Evolutionary conservation across 2,329 filamentous ascomycete genomes (phyloP).

Genomic region (Aspergillus aculeatinus): DNA sequence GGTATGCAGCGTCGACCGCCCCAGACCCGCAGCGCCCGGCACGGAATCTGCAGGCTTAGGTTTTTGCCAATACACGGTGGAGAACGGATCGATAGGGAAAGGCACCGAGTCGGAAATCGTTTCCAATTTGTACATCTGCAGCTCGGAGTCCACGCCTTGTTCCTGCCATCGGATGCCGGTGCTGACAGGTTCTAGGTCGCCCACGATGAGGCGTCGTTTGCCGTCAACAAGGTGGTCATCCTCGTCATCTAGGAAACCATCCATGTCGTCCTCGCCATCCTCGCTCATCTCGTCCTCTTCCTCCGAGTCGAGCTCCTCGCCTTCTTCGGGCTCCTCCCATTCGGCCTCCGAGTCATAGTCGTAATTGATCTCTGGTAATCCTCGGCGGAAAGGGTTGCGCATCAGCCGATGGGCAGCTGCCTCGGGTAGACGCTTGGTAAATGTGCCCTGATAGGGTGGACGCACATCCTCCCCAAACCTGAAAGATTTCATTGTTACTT

Average conservation of each 20-base stretch:
- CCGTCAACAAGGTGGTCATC: conserved; percentile 62
- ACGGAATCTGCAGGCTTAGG: conserved; percentile 28
- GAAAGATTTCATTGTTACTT: conserved; percentile 58
- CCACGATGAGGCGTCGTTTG: conserved; percentile 59
- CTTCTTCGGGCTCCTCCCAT: conserved; percentile 71
- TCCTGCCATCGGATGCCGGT: conserved; percentile 83
- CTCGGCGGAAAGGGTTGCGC: conserved; percentile 54
- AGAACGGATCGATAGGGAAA: conserved; percentile 79
- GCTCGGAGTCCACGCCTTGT: conserved; percentile 48
- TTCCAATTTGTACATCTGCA: conserved; percentile 68
- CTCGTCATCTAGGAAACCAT: conserved; percentile 84
- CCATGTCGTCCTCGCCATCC: conserved; percentile 79
- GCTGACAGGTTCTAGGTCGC: conserved; percentile 71
- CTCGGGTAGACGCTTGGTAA: conserved; percentile 49
- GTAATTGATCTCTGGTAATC: conserved; percentile 58
- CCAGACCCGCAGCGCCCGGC: conserved; percentile 13
- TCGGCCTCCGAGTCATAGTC: conserved; percentile 65
- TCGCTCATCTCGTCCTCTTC: conserved; percentile 62
- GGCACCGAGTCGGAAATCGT: conserved; percentile 60
- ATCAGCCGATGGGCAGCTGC: conserved; percentile 47
- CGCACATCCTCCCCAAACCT: conserved; percentile 63
- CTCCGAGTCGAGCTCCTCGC: conserved; percentile 65
- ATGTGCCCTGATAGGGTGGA: conserved; percentile 64
- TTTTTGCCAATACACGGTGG: conserved; percentile 71
- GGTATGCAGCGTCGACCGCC: conserved; percentile 21